These are phyloP conservation scores for Debaryomyces castellii DNA, from an alignment of 805 yeast genomes.

Conservation along the genomic window DNA sequence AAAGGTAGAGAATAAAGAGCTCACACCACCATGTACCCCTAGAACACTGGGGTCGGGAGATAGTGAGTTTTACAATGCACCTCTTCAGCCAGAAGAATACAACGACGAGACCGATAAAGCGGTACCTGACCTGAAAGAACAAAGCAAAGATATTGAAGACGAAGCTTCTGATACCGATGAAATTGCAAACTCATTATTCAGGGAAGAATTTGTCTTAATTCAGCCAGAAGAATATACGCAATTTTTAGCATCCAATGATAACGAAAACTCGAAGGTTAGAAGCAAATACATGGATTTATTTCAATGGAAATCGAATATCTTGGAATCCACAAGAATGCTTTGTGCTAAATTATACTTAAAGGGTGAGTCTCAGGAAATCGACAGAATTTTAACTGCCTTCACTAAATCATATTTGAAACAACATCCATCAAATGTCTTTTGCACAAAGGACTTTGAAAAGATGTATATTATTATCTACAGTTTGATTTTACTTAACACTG, in stretches of 20 bases:
- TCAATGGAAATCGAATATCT: slow-evolving; percentile 49
- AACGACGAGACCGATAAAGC: too few relatives aligned
- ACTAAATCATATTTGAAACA: slow-evolving; percentile 59
- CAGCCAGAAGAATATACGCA: slow-evolving; percentile 46
- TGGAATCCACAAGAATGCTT: slow-evolving; percentile 55
- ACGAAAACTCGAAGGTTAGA: slow-evolving; percentile 41
- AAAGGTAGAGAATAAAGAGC: not conserved
- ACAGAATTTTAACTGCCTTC: slow-evolving; percentile 67
- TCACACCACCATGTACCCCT: not conserved
- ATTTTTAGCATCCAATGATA: slow-evolving; percentile 36
- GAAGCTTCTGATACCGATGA: slow-evolving; percentile 21
- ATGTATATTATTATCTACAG: slow-evolving; percentile 73
- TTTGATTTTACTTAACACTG: slow-evolving; percentile 71
- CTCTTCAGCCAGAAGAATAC: too few relatives aligned
- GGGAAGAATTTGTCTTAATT: slow-evolving; percentile 42
- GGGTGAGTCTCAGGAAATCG: slow-evolving; percentile 83
- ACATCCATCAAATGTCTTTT: slow-evolving; percentile 49
- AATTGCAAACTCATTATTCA: slow-evolving; percentile 35
- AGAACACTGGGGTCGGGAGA: not conserved
- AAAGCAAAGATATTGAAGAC: not conserved
- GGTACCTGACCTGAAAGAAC: too few relatives aligned
- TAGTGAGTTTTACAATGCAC: too few relatives aligned
- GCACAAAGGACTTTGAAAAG: slow-evolving; percentile 50
- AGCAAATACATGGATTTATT: slow-evolving; percentile 47
- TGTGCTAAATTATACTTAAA: slow-evolving; percentile 69